Evolutionary conservation across 78 protist species (phyloP).

Genomic region (Speleostelium caveatum): DNA sequence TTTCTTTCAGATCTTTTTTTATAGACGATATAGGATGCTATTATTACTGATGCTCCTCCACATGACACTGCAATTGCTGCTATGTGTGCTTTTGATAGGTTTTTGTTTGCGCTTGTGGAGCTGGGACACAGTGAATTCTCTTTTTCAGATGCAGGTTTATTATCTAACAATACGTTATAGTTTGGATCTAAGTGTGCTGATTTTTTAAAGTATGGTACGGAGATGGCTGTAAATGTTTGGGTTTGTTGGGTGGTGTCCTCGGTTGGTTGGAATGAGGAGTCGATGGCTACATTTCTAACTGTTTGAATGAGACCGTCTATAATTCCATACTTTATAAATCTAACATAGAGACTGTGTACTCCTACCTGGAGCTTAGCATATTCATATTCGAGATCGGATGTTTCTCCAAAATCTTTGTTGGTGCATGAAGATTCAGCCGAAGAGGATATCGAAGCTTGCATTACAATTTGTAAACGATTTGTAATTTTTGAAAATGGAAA

Average conservation of each 20-base stretch:
- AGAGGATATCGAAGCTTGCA: constrained; percentile 9
- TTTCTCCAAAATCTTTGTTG: background rate
- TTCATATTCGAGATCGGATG: background rate
- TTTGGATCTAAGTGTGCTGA: background rate
- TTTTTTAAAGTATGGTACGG: background rate
- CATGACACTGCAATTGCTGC: constrained; percentile 26
- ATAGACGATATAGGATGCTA: no score
- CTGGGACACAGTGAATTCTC: background rate
- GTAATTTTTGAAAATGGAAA: background rate
- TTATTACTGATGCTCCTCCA: no score
- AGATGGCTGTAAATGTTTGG: constrained; percentile 1
- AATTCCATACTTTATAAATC: constrained; percentile 3
- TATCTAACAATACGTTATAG: background rate
- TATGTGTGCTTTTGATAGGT: background rate
- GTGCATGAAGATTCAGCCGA: background rate
- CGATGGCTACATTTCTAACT: background rate
- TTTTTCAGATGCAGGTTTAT: background rate
- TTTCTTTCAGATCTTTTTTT: no score
- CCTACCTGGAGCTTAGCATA: constrained; percentile 4
- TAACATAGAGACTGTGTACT: background rate
- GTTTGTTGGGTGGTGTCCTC: background rate
- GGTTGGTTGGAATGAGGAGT: background rate
- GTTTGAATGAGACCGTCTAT: background rate
- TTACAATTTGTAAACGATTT: constrained; percentile 1
- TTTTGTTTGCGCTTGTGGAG: background rate